These are phyloP conservation scores for Lomentospora prolificans DNA, from an alignment of 2,329 filamentous ascomycete species.

Conservation along the genomic window DNA sequence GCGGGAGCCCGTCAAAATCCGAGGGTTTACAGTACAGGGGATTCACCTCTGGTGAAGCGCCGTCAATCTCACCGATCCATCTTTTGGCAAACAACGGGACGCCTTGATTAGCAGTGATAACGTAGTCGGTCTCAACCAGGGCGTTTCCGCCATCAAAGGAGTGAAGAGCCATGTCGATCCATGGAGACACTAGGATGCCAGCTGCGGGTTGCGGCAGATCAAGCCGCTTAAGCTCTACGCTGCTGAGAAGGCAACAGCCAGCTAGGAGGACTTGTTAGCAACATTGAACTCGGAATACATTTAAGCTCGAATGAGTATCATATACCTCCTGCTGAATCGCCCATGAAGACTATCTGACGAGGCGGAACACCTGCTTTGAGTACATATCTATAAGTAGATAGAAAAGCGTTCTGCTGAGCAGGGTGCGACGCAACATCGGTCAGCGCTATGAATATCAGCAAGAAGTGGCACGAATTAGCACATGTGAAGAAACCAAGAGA, in stretches of 20 bases:
- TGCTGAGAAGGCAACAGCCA: not conserved
- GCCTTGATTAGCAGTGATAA: not conserved
- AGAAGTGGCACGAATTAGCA: not conserved
- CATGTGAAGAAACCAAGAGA: not conserved
- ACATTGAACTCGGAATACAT: not conserved
- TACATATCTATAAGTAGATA: not conserved
- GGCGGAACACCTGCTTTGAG: not conserved
- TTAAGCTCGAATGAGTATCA: not conserved
- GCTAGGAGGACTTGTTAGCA: not conserved
- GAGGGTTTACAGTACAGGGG: not conserved
- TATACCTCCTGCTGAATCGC: not conserved
- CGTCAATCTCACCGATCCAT: not conserved
- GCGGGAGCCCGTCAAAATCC: not conserved
- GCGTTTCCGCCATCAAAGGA: not conserved
- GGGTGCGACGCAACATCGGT: not conserved
- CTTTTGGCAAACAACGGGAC: not conserved
- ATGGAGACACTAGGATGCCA: not conserved
- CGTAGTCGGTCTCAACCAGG: conserved; percentile 1
- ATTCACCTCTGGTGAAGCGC: not conserved
- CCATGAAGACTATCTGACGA: not conserved
- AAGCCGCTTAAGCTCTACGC: not conserved
- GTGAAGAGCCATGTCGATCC: not conserved
- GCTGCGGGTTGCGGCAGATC: not conserved
- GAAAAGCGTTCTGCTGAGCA: not conserved
- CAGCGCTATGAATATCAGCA: not conserved